Base-by-base conservation (phyloP, 2,329 filamentous ascomycete genomes). In the Trichoderma sp. region DNA sequence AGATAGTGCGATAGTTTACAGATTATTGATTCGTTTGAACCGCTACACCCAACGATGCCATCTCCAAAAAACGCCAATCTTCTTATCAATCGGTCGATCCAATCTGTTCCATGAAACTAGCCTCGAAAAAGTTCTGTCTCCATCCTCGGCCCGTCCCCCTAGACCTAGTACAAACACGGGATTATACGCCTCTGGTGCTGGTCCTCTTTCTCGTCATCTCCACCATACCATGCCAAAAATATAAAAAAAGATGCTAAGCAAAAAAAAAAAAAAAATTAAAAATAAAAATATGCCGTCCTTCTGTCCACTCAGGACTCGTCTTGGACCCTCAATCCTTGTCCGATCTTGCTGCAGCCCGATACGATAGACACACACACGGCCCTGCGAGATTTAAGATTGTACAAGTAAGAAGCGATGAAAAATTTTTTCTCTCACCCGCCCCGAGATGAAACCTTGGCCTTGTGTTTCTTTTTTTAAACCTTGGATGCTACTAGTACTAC, bases 331-430 rank as follows among this genome's bases (percentile, higher is more conserved):
- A 58, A 51, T 32, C 63, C 52, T 58, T 66, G 63, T 28, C 28
- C 16, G 11, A 16, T 26, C 55, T 28, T 14, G 34, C 58, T 68
- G 66, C 66, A 68, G 46, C 46, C 32, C 34, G 60, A 64, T 64
- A 64, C 26, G 60, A 64, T 64, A 64, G 18, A 28, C 32, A 34
- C 32, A 14, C 32, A 14, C 52, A 30, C 14, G 26, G 10, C 13
- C 13, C 4, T 34, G 37, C 37, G 16, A 39, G 37, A 43, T 43
- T 18, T 43, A 26, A 26, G 14, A 39, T 39, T 16, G 37, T 26
- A 26, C 26, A 26, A 26, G 26, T 43, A 8, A 4, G 6, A 32
- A 32, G 26, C n/a, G 16, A n/a, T n/a, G 30, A 55, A 55, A 43
- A 55, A 43, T 14, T 37, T 59, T 24, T 21, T 16, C 13, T 16